Percentiles rank a stretch among this genome's conserved stretches.
phyloP scores from a whole-genome alignment of 176 grass and related monocot genomes.

The Zoysia japonica region DNA sequence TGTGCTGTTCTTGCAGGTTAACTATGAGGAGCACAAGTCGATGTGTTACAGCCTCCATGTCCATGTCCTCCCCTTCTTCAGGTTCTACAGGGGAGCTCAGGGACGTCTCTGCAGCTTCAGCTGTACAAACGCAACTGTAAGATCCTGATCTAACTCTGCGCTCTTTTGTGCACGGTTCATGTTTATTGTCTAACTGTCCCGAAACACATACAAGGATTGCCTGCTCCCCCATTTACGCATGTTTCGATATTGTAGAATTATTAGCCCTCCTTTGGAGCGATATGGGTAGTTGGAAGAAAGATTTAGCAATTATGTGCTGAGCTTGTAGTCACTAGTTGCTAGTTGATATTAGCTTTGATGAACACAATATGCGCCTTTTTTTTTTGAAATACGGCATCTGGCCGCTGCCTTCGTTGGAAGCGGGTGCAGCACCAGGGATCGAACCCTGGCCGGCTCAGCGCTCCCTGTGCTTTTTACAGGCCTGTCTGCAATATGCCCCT shows the following conservation, averaged over 20 bases:
- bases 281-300: no score
- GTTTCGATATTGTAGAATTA: neutral
- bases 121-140: constrained; percentile 93
- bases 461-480: no score
- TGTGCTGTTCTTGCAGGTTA: constrained; percentile 81
- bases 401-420: no score
- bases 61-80: constrained; percentile 94
- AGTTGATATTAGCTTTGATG: neutral
- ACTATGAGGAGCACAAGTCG: constrained; percentile 89
- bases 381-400: no score
- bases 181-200: neutral
- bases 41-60: constrained; percentile 95
- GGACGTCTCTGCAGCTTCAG: constrained; percentile 91
- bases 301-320: neutral
- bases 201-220: neutral
- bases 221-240: no score
- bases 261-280: neutral
- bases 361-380: neutral
- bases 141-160: constrained; percentile 12
- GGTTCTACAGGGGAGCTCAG: constrained; percentile 88
- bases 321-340: neutral
- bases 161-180: neutral
- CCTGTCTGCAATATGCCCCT: no score
- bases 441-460: no score
- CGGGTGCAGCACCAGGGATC: no score